Conservation (phyloP, 2,329 filamentous ascomycete species). For the Akanthomyces lecanii region DNA sequence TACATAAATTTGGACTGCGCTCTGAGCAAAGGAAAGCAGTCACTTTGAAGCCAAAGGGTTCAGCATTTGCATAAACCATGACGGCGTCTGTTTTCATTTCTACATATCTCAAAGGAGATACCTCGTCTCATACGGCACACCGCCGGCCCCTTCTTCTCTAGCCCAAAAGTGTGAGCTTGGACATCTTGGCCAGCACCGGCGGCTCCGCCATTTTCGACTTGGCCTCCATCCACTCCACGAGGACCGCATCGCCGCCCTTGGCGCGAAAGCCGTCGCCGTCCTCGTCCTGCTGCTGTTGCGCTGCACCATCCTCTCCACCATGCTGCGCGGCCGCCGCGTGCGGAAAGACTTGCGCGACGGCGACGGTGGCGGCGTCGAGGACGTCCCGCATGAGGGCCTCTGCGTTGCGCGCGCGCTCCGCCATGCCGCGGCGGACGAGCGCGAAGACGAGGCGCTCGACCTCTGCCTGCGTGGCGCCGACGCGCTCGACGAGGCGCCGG, state of each 20-base stretch:
- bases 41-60: no score
- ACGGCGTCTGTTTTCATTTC: background rate
- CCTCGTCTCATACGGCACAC: background rate
- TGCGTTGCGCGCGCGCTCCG: slow-evolving; percentile 76
- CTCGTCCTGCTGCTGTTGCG: slow-evolving; percentile 21
- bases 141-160: slow-evolving; percentile 25
- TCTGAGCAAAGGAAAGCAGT: no score
- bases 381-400: slow-evolving; percentile 72
- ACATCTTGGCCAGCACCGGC: slow-evolving; percentile 46
- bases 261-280: slow-evolving; percentile 30
- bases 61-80: no score
- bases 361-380: slow-evolving; percentile 61
- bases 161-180: slow-evolving; percentile 48
- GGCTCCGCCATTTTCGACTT: slow-evolving; percentile 42
- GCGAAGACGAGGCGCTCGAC: slow-evolving; percentile 71
- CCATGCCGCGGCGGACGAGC: slow-evolving; percentile 75
- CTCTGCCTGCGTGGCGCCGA: slow-evolving; percentile 70
- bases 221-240: slow-evolving; percentile 47
- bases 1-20: background rate
- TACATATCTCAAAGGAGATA: background rate
- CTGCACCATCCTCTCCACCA: slow-evolving; percentile 15
- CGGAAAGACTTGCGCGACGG: slow-evolving; percentile 67
- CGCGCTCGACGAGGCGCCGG: slow-evolving; percentile 73
- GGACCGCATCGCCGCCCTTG: slow-evolving; percentile 48
- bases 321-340: slow-evolving; percentile 19